These are phyloP conservation scores for Amaranthus palmeri DNA, from an alignment of 148 eudicot genomes.

Conservation along the genomic window DNA sequence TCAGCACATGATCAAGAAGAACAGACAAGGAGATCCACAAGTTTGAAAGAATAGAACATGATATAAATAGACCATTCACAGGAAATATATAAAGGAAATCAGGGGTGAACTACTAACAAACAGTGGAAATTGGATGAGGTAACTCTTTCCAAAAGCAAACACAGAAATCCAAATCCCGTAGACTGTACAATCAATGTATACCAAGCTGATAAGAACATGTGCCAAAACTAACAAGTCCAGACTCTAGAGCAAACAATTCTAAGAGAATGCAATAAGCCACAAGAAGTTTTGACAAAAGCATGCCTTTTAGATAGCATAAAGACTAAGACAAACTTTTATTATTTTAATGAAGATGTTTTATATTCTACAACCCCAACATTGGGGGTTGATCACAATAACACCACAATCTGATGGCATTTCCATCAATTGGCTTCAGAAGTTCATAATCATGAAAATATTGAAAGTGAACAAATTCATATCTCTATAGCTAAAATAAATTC, in stretches of 20 bases:
- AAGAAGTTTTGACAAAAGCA: neutral
- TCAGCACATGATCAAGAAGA: slow-evolving; percentile 4
- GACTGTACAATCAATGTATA: neutral
- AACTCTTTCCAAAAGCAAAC: neutral
- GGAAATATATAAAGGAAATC: neutral
- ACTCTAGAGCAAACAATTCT: neutral
- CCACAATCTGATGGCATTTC: neutral
- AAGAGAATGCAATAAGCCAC: neutral
- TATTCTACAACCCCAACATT: neutral
- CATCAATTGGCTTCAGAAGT: neutral
- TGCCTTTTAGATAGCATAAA: neutral
- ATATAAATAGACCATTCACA: neutral
- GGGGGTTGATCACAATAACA: neutral
- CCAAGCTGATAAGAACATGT: neutral
- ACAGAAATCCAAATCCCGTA: neutral
- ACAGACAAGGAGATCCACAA: neutral
- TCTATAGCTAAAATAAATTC: no score
- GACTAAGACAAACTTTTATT: neutral
- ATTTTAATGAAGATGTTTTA: neutral
- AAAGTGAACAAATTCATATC: neutral
- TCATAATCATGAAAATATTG: neutral
- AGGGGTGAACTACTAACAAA: neutral
- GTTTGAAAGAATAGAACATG: neutral
- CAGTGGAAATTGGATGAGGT: neutral
- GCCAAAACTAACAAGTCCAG: neutral